Percentiles rank a stretch among this genome's conserved stretches.
Conservation (phyloP, 129 eudicot genomes). For the Helianthus tuberosus region DNA sequence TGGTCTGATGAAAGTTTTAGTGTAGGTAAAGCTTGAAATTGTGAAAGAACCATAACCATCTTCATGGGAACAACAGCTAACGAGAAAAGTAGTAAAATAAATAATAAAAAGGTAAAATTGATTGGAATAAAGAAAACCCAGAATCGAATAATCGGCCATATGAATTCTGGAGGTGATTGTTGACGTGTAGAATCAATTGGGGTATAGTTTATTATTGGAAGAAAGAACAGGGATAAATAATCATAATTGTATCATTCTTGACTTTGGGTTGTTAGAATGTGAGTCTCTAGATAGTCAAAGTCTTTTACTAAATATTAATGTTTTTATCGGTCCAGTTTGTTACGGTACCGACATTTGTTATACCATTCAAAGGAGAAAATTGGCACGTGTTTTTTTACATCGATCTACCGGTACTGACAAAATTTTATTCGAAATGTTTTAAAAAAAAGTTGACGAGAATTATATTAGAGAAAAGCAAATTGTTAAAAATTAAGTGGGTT, state of each 20-base stretch:
- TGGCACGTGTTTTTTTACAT: too few species aligned
- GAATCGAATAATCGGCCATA: constrained; percentile 35
- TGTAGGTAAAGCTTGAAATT: constrained; percentile 72
- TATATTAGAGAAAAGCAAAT: too few species aligned
- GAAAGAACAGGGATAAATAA: not conserved
- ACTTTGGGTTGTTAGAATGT: not conserved
- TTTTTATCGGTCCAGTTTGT: too few species aligned
- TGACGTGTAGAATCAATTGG: not conserved
- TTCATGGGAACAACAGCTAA: constrained; percentile 21
- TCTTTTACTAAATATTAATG: not conserved
- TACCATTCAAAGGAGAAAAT: too few species aligned
- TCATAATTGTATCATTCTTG: not conserved
- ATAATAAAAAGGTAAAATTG: constrained; percentile 28
- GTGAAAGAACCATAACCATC: constrained; percentile 53
- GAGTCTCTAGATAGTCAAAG: not conserved
- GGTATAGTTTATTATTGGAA: not conserved
- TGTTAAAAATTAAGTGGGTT: too few species aligned
- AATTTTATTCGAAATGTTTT: too few species aligned
- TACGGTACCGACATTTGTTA: too few species aligned
- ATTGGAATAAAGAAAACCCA: constrained; percentile 41
- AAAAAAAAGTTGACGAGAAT: too few species aligned
- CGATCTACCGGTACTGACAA: too few species aligned
- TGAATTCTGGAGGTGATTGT: constrained; percentile 8
- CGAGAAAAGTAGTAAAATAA: not conserved
- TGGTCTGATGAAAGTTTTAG: constrained; percentile 62